A percentile compares a stretch with the other conserved stretches of the same genome.
Conservation (phyloP, 306 rosid genomes). For the Trifolium repens region DNA sequence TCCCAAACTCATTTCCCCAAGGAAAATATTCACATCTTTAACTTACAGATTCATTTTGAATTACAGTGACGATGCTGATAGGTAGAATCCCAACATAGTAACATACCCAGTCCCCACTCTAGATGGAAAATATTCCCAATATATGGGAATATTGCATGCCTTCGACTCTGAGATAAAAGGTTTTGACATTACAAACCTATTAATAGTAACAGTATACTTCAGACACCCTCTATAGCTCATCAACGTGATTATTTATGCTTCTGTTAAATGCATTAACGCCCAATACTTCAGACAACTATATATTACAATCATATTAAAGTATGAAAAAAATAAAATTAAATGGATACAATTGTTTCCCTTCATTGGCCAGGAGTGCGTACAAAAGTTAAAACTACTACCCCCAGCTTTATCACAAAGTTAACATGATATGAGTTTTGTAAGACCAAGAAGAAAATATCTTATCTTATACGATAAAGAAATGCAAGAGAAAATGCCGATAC, state of each 20-base stretch:
- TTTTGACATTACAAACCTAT: too few species aligned
- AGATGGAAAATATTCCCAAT: neutral
- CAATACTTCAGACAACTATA: neutral
- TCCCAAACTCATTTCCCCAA: neutral
- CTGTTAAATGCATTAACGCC: neutral
- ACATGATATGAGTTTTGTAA: slow-evolving; percentile 7
- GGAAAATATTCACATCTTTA: neutral
- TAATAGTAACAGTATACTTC: too few species aligned
- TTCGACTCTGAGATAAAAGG: neutral
- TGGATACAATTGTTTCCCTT: slow-evolving; percentile 1
- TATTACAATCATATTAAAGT: neutral
- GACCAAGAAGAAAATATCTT: neutral
- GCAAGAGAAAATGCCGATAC: neutral
- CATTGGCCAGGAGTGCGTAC: neutral
- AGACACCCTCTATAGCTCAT: neutral
- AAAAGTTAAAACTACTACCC: neutral
- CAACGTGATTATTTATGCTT: neutral
- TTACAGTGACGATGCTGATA: neutral
- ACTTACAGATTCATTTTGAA: neutral
- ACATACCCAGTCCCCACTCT: neutral
- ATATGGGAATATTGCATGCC: neutral
- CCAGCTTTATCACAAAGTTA: neutral
- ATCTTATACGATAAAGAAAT: neutral
- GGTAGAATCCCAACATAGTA: neutral
- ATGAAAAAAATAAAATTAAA: neutral